Conservation (phyloP, 2,329 filamentous ascomycete genomes). For the Chalara sp. region DNA sequence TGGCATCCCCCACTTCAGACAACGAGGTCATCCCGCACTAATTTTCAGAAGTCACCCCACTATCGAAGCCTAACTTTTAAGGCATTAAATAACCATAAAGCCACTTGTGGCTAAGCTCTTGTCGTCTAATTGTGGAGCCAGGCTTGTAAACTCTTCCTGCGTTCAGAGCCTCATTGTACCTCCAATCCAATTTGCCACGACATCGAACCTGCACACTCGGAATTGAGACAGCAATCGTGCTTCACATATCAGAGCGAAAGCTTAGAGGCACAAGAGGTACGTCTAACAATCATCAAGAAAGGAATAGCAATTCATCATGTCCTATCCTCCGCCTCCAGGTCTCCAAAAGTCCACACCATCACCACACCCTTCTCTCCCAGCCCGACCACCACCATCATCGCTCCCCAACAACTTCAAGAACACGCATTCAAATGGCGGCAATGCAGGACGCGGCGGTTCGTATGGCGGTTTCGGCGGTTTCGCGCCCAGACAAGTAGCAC, state of each 20-base stretch:
- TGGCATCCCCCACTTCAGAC: no score
- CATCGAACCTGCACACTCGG: background rate
- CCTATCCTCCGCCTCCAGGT: conserved; percentile 83
- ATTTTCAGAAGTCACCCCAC: no score
- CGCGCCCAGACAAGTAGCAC: conserved; percentile 49
- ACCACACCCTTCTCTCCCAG: conserved; percentile 62
- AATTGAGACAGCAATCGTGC: background rate
- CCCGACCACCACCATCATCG: conserved; percentile 61
- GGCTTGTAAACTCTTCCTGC: no score
- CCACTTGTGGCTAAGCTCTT: no score
- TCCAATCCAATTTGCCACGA: background rate
- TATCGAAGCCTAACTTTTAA: no score
- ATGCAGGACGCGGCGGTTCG: conserved; percentile 14
- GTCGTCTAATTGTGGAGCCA: no score
- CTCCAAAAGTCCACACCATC: conserved; percentile 36
- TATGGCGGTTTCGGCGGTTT: conserved; percentile 44
- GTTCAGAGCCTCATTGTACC: background rate
- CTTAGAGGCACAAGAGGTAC: conserved; percentile 28
- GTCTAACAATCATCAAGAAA: conserved; percentile 25
- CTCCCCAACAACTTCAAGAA: conserved; percentile 19
- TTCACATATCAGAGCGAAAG: no score
- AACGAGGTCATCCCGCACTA: no score
- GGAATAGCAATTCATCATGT: conserved; percentile 60
- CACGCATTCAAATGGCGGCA: conserved; percentile 13
- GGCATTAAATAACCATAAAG: no score